Conservation (phyloP, 2,329 filamentous ascomycete genomes). For the Claviceps arundinis region DNA sequence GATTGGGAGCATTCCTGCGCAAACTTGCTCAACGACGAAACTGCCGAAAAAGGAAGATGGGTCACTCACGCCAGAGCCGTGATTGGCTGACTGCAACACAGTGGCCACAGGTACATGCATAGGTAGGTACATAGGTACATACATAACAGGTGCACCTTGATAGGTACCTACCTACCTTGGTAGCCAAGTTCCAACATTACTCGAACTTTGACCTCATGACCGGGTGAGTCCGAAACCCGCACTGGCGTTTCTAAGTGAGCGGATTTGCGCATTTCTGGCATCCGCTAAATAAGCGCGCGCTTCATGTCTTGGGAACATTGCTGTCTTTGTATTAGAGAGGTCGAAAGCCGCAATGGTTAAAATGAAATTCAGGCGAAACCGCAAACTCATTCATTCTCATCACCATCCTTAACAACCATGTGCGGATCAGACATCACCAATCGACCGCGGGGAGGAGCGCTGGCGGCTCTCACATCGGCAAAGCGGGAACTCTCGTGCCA, state of each 20-base stretch:
- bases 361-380: not conserved
- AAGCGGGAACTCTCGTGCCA: not conserved
- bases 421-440: slow-evolving; percentile 30
- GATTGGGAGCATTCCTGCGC: slow-evolving; percentile 16
- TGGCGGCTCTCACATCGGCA: slow-evolving; percentile 28
- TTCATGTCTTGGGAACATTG: not conserved
- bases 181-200: not conserved
- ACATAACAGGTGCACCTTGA: too few species aligned
- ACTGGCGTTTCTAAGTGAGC: not conserved
- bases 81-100: slow-evolving; percentile 15
- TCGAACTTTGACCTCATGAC: not conserved
- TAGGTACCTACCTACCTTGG: not conserved
- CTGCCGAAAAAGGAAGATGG: slow-evolving; percentile 15
- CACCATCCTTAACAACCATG: slow-evolving; percentile 18
- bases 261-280: slow-evolving; percentile 3
- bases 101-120: not conserved
- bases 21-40: slow-evolving; percentile 21
- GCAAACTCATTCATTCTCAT: not conserved
- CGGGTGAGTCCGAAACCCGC: too few species aligned
- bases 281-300: not conserved
- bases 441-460: slow-evolving; percentile 30
- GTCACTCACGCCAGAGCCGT: slow-evolving; percentile 8
- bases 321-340: not conserved
- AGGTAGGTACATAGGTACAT: too few species aligned
- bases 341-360: not conserved